Base-by-base conservation (phyloP, 208 protist genomes). In the Acanthamoeba culbertsoni region DNA sequence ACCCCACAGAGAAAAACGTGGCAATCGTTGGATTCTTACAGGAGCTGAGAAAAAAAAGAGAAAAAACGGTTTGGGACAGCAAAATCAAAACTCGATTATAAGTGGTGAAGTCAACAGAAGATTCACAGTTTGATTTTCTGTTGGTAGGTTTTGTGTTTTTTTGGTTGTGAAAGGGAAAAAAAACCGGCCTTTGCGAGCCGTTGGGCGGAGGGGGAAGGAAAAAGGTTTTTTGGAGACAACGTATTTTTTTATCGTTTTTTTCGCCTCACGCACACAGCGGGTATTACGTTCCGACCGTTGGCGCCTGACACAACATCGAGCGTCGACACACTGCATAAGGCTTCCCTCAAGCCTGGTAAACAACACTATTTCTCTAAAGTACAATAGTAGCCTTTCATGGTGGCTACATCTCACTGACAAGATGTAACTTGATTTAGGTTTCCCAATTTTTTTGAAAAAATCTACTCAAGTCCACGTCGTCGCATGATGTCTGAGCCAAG, bases 171-270 rank as follows among this genome's bases (percentile, higher is more conserved):
- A 35, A 73, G 63, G 33, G 43, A 73, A 73, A 28, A 18, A 37
- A 18, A 43, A 14, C 26, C 63, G 40, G 8, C n/a, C 10, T 71
- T 28, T 26, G 31, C 14, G n/a, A 75, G 63, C 26, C 63, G 63
- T 75, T 75, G 37, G 55, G n/a, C 10, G 68, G 43, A 18, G 68
- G 26, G 23, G 65, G 35, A 4, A 5, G 28, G 37, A n/a, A 84
- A 84, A 84, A 84, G 73, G 73, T 84, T 84, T 55, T 84, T 20
- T 84, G 73, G 5, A 73, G 63, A 73, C 63, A 73, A 43, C 63
- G 59, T 73, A 73, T 73, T 73, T 73, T 73, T 73, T 33, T 73
- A 20, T 43, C n/a, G 37, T 73, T 7, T 73, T 45, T 73, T 68
- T 26, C 59, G 12, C 59, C 18, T 6, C 59, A 33, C 28, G 5